Evolutionary conservation across 2,329 filamentous ascomycete genomes (phyloP).

Genomic region (Venturia oleaginea): DNA sequence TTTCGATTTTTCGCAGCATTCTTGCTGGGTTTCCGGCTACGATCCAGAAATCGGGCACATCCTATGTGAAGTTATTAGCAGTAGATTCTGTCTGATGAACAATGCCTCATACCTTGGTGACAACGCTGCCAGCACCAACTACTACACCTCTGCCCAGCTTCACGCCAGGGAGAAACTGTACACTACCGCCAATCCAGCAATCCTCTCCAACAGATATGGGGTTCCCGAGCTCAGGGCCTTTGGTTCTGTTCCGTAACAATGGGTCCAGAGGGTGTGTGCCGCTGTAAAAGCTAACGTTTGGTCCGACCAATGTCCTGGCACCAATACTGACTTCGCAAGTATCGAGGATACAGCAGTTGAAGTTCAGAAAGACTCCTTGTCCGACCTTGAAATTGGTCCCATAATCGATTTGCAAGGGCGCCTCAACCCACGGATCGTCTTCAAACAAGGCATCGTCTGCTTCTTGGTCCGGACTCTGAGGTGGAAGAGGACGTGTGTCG

Average conservation of each 20-base stretch:
- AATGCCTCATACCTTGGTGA: constrained; percentile 52
- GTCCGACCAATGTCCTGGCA: constrained; percentile 66
- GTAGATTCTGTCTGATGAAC: neutral
- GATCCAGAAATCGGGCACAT: constrained; percentile 54
- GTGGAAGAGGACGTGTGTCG: constrained; percentile 56
- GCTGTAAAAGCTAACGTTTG: constrained; percentile 67
- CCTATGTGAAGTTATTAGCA: constrained; percentile 22
- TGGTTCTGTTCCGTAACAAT: constrained; percentile 59
- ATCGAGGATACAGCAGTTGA: constrained; percentile 67
- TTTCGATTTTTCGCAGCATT: constrained; percentile 35
- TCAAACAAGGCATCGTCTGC: constrained; percentile 58
- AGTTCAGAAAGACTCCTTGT: constrained; percentile 65
- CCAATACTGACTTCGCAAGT: constrained; percentile 68
- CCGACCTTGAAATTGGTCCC: constrained; percentile 67
- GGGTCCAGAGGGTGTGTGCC: constrained; percentile 73
- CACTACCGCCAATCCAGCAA: constrained; percentile 51
- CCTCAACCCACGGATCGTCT: constrained; percentile 59
- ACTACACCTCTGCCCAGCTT: constrained; percentile 66
- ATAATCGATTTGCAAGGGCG: constrained; percentile 66
- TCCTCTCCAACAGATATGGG: constrained; percentile 71
- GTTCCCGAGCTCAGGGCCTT: constrained; percentile 65
- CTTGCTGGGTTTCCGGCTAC: constrained; percentile 60
- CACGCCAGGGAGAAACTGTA: constrained; percentile 60
- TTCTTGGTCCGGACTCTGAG: constrained; percentile 44
- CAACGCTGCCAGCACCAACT: constrained; percentile 73